Base-by-base conservation (phyloP, 352 stramenopile genomes). In the Pythium utonaiense region DNA sequence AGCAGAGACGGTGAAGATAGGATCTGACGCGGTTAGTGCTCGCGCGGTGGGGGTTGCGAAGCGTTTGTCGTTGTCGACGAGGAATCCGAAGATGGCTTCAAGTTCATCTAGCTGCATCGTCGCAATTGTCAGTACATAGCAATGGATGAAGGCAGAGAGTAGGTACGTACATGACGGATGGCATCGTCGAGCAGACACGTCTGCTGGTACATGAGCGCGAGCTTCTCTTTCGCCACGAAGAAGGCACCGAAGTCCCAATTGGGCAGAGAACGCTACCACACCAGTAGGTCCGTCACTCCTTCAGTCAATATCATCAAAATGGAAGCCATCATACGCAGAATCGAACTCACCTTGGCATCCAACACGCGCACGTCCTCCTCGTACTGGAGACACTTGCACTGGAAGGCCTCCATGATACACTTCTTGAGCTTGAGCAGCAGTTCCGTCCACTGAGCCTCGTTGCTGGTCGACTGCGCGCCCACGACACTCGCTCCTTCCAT, bases 201-300 rank as follows among this genome's bases (percentile, higher is more conserved):
- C 53, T 93, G 83, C 59, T 90, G 82, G 57, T 93, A 95, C 78
- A 92, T 88, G 53, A 91, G 65, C 7, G 86, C 86, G 17, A 95
- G 62, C 6, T 70, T 70, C 36, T 95, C 86, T 53, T 95, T 95
- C 5, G 83, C 80, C 13, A 88, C 47, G 45, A 92, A 90, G 36
- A 93, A 95, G 6, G 80, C 73, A 21, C 82, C 74, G 66, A 92
- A 92, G 53, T 95, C 72, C 86, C 86, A 95, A 3, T 67, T 75
- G 0, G 67, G 33, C 2, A 73, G 27, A 3, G 71, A 71, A 3
- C 86, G 70, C 62, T 88, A 40, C 19, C n/a, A 48, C 25, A n/a
- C n/a, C n/a, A n/a, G n/a, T n/a, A n/a, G n/a, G n/a, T n/a, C n/a
- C n/a, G 49, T 1, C 41, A 50, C 2, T 31, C 21, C 19, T 3